phyloP scores from a whole-genome alignment of 1,284 basidiomycete genomes.

The Ganoderma sinense region DNA sequence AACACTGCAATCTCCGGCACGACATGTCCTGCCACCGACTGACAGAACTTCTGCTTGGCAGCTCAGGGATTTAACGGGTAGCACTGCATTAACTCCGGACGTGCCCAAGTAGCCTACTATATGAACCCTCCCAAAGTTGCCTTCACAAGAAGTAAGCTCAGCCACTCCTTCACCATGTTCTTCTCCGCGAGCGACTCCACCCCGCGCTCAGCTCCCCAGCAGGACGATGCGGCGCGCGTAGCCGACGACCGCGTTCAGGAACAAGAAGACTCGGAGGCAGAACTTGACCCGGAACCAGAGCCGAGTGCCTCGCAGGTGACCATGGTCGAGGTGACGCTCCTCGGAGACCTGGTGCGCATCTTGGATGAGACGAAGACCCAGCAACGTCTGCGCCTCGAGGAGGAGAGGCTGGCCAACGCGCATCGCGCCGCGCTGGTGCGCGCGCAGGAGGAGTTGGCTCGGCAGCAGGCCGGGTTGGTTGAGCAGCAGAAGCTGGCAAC shows the following conservation, averaged over 20 bases:
- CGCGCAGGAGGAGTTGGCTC: background rate
- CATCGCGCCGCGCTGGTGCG: slow-evolving; percentile 13
- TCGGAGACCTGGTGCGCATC: slow-evolving; percentile 15
- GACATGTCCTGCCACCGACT: background rate
- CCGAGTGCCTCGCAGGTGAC: background rate
- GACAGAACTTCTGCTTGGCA: background rate
- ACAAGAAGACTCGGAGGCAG: background rate
- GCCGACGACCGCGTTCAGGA: background rate
- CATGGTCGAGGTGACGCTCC: slow-evolving; percentile 15
- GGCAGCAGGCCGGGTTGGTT: slow-evolving; percentile 9
- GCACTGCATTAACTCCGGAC: background rate
- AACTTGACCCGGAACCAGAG: background rate
- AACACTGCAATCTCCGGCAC: background rate
- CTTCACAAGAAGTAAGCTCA: background rate
- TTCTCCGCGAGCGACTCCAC: background rate
- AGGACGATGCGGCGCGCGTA: background rate
- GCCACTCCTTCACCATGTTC: background rate
- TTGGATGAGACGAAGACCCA: slow-evolving; percentile 1
- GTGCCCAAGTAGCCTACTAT: background rate
- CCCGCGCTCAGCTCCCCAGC: background rate
- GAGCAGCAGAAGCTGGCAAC: slow-evolving; percentile 12
- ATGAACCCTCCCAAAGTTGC: background rate
- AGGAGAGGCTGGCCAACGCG: slow-evolving; percentile 14
- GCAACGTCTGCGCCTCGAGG: slow-evolving; percentile 11
- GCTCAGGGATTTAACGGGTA: background rate